Conservation (phyloP, 2,329 filamentous ascomycete species). For the Talaromyces sp. region DNA sequence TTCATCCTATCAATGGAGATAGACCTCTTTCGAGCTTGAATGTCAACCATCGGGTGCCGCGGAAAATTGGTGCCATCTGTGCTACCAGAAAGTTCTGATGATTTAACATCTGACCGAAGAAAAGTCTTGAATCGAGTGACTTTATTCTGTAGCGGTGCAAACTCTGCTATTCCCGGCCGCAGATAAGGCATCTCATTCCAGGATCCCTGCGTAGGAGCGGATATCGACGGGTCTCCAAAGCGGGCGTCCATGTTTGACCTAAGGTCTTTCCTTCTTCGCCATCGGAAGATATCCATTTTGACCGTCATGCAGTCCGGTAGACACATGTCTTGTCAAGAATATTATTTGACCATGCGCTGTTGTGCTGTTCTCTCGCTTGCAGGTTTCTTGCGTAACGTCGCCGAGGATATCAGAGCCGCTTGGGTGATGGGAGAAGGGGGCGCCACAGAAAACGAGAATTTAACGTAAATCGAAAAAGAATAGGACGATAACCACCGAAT, state of each 20-base stretch:
- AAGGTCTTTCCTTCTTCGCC: conserved; percentile 36
- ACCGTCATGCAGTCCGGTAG: conserved; percentile 15
- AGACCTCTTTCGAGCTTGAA: conserved; percentile 14
- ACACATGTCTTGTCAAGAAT: conserved; percentile 17
- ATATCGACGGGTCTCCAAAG: conserved; percentile 44
- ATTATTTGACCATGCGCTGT: conserved; percentile 2
- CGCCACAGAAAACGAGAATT: background rate
- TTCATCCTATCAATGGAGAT: conserved; percentile 11
- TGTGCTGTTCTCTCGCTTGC: background rate
- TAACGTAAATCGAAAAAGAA: background rate
- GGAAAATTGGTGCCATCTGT: conserved; percentile 8
- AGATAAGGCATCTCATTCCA: conserved; percentile 37
- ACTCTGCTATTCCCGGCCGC: conserved; percentile 19
- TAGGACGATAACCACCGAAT: conserved; percentile 9
- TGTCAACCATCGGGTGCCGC: conserved; percentile 20
- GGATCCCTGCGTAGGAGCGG: conserved; percentile 42
- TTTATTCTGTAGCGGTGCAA: conserved; percentile 16
- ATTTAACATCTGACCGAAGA: conserved; percentile 11
- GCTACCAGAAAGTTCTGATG: background rate
- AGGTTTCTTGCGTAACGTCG: background rate
- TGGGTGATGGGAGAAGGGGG: background rate
- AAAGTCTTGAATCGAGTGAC: conserved; percentile 20
- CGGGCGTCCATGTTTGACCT: conserved; percentile 40
- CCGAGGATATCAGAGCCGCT: background rate
- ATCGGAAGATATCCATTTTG: conserved; percentile 30